A percentile compares a stretch with the other conserved stretches of the same genome.
Conservation (phyloP, 495 filamentous ascomycete species). For the Articulospora tetracladia region DNA sequence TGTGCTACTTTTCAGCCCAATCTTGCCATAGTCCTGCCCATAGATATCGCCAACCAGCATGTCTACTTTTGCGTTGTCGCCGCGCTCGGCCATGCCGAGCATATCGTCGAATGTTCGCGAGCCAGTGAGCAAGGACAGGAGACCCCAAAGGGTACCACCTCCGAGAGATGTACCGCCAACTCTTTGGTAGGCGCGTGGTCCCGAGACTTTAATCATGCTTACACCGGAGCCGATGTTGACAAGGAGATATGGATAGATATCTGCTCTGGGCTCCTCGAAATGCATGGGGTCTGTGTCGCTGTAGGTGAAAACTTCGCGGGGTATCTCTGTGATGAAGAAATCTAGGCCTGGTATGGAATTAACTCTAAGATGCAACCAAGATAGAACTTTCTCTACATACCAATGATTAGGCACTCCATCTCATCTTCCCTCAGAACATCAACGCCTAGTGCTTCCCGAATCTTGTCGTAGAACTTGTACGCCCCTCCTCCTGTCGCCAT, state of each 20-base stretch:
- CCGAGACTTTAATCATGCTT: constrained; percentile 96
- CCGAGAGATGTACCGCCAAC: constrained; percentile 94
- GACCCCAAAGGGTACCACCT: constrained; percentile 93
- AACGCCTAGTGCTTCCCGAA: constrained; percentile 74
- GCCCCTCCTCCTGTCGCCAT: constrained; percentile 95
- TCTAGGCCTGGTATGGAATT: constrained; percentile 63
- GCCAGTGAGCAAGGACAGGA: constrained; percentile 85
- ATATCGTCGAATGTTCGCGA: constrained; percentile 92
- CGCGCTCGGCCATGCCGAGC: constrained; percentile 87
- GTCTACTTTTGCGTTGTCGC: constrained; percentile 89
- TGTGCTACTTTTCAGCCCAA: constrained; percentile 86
- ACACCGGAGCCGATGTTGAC: constrained; percentile 99
- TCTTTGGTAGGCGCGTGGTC: constrained; percentile 76
- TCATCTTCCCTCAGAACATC: constrained; percentile 92
- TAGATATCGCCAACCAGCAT: constrained; percentile 99
- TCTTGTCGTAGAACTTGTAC: constrained; percentile 91
- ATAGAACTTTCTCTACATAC: constrained; percentile 34
- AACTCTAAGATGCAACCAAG: background rate
- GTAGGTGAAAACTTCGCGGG: constrained; percentile 94
- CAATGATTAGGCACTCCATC: constrained; percentile 97
- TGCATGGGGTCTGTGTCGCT: constrained; percentile 83
- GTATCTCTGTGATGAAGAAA: constrained; percentile 98
- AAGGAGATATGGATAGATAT: constrained; percentile 93
- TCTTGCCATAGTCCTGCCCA: constrained; percentile 90
- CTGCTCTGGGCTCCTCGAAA: constrained; percentile 63